These are phyloP conservation scores for Apiotrichum veenhuisii DNA, from an alignment of 1,284 basidiomycete species.

Conservation along the genomic window DNA sequence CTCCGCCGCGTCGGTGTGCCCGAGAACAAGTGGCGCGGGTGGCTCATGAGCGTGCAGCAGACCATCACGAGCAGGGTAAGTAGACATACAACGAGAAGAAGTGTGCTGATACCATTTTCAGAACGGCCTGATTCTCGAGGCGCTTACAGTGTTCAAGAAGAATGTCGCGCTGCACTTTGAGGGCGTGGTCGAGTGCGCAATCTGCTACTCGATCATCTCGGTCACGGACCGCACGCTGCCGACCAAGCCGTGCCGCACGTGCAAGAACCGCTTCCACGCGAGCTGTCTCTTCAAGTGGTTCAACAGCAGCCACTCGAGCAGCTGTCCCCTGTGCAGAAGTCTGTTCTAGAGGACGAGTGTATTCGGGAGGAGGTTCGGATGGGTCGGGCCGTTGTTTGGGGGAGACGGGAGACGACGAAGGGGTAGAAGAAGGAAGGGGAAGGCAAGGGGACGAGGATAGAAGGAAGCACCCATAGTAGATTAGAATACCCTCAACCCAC, in stretches of 20 bases:
- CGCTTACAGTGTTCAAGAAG: constrained; percentile 87
- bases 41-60: constrained; percentile 91
- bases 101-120: constrained; percentile 37
- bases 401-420: background rate
- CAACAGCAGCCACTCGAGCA: constrained; percentile 75
- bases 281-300: constrained; percentile 96
- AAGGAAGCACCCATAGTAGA: background rate
- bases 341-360: constrained; percentile 45
- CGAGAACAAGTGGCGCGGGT: constrained; percentile 87
- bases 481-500: too few relatives aligned
- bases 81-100: background rate
- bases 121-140: constrained; percentile 90
- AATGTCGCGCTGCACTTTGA: constrained; percentile 89
- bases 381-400: too few relatives aligned
- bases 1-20: constrained; percentile 80
- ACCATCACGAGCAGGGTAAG: constrained; percentile 78
- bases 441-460: background rate
- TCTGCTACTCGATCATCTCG: constrained; percentile 94
- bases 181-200: constrained; percentile 88
- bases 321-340: constrained; percentile 81
- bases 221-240: constrained; percentile 85
- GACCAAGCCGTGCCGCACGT: constrained; percentile 87
- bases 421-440: background rate
- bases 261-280: constrained; percentile 93
- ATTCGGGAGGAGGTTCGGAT: too few relatives aligned